Conservation (phyloP, 2,329 filamentous ascomycete species). For the Aschersonia sp. region DNA sequence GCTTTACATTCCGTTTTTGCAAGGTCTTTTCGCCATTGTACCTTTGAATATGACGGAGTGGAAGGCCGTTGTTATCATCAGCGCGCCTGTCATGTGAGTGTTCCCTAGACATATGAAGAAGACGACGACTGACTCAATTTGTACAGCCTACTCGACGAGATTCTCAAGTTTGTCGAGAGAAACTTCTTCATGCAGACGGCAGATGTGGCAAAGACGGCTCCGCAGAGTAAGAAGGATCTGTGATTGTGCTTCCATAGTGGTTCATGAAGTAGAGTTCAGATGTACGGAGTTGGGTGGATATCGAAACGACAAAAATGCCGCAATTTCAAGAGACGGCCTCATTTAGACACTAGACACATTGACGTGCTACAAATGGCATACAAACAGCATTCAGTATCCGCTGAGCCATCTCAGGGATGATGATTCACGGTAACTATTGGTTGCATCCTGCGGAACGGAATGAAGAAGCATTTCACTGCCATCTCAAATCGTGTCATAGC, state of each 20-base stretch:
- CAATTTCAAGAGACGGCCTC: slow-evolving; percentile 3
- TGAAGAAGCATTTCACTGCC: too few species aligned
- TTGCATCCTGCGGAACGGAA: too few species aligned
- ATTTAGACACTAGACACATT: slow-evolving; percentile 16
- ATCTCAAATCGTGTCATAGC: too few species aligned
- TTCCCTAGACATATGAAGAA: slow-evolving; percentile 5
- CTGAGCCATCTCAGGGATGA: too few species aligned
- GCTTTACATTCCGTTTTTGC: slow-evolving; percentile 81
- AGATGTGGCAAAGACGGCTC: slow-evolving; percentile 18
- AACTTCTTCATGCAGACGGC: slow-evolving; percentile 44
- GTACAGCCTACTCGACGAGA: slow-evolving; percentile 62
- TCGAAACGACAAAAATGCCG: too few species aligned
- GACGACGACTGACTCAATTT: slow-evolving; percentile 6
- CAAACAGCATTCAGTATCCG: too few species aligned
- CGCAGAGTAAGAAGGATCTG: slow-evolving; percentile 43
- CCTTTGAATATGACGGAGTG: slow-evolving; percentile 79
- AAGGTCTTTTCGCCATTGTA: slow-evolving; percentile 79
- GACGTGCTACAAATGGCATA: slow-evolving; percentile 9
- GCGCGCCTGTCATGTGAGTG: slow-evolving; percentile 83
- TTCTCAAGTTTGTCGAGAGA: slow-evolving; percentile 66
- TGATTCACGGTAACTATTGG: too few species aligned
- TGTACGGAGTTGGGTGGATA: not conserved
- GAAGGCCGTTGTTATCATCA: slow-evolving; percentile 81
- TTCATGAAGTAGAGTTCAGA: slow-evolving; percentile 6
- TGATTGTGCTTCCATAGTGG: slow-evolving; percentile 20